Conservation (phyloP, 106 monocot genomes). For the Platanthera guangdongensis region DNA sequence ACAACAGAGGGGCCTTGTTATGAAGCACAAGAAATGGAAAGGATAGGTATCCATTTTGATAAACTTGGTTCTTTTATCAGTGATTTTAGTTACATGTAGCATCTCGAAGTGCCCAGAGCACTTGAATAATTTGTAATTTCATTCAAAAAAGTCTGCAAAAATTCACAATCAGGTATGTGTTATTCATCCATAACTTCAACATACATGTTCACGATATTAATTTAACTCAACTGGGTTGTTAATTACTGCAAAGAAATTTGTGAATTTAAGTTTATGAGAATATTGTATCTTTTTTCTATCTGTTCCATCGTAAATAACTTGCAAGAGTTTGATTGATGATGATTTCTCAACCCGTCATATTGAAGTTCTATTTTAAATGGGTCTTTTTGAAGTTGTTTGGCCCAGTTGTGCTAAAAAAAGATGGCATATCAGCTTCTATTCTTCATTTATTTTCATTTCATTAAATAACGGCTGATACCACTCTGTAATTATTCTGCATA, state of each 20-base stretch:
- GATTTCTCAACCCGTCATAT: background rate
- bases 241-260: too few species aligned
- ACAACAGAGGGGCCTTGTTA: conserved; percentile 31
- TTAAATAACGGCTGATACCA: background rate
- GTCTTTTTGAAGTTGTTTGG: background rate
- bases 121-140: background rate
- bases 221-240: too few species aligned
- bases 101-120: background rate
- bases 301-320: background rate
- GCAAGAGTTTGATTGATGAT: background rate
- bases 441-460: background rate
- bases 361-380: background rate
- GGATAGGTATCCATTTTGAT: conserved; percentile 50
- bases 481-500: conserved; percentile 20
- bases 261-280: too few species aligned
- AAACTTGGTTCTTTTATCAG: background rate
- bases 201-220: too few species aligned
- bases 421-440: background rate
- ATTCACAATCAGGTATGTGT: background rate
- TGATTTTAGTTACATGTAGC: background rate
- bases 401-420: background rate
- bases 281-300: too few species aligned
- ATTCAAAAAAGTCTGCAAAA: background rate
- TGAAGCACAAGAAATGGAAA: conserved; percentile 52
- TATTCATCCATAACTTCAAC: too few species aligned